Conservation (phyloP, 768 basidiomycete genomes). For the Clavulina sp. region DNA sequence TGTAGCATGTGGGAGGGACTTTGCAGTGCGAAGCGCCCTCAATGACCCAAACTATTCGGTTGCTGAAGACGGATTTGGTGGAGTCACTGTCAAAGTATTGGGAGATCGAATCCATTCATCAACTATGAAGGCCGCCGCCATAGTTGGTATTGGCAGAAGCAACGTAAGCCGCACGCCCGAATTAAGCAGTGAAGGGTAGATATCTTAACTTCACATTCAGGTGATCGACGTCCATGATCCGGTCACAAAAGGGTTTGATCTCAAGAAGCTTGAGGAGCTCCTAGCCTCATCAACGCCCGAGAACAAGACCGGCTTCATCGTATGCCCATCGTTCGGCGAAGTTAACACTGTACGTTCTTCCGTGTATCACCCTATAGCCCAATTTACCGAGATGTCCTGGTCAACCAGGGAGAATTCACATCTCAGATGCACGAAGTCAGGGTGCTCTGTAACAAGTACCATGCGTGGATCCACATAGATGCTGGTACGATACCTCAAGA, state of each 20-base stretch:
- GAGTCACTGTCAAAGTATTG: conserved; percentile 18
- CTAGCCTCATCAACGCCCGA: background rate
- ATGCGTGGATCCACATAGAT: conserved; percentile 28
- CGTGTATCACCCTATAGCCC: background rate
- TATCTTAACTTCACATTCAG: background rate
- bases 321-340: conserved; percentile 23
- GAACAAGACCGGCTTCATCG: conserved; percentile 7
- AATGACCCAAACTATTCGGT: conserved; percentile 19
- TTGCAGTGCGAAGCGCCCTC: conserved; percentile 13
- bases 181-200: background rate
- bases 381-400: background rate
- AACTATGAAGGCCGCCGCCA: conserved; percentile 24
- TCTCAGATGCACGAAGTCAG: conserved; percentile 17
- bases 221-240: background rate
- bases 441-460: conserved; percentile 20
- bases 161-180: conserved; percentile 14
- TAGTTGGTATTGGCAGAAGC: conserved; percentile 23
- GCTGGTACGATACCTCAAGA: conserved; percentile 17
- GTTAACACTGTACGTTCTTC: conserved; percentile 24
- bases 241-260: background rate
- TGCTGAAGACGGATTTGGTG: conserved; percentile 22
- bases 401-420: conserved; percentile 19
- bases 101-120: conserved; percentile 24
- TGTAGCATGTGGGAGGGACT: conserved; percentile 23
- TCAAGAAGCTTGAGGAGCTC: background rate